phyloP scores from a whole-genome alignment of 73 alveolate species.

The Paramecium octaurelia region DNA sequence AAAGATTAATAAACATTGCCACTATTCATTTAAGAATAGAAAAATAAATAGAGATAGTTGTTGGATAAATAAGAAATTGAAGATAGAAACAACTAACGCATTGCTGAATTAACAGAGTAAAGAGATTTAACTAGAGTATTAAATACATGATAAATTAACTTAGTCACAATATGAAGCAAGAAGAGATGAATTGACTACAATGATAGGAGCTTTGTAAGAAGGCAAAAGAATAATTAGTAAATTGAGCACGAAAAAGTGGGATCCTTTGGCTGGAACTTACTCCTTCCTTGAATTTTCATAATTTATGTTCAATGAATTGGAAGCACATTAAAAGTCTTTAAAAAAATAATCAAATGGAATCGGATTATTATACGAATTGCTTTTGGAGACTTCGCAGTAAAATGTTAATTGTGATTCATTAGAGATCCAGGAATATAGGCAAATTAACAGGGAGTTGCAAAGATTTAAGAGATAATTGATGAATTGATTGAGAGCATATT shows the following conservation, averaged over 20 bases:
- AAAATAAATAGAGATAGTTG: background rate
- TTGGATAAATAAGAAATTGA: conserved; percentile 13
- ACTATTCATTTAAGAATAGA: background rate
- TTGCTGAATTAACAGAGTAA: background rate
- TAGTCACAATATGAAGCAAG: background rate
- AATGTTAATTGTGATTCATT: background rate
- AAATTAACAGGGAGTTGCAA: conserved; percentile 4
- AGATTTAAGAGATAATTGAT: conserved; percentile 10
- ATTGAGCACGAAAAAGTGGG: background rate
- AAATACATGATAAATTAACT: background rate
- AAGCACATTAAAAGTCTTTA: background rate
- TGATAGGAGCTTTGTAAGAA: conserved; percentile 28
- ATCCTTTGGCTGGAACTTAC: conserved; percentile 20
- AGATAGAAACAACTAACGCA: background rate
- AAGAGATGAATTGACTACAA: background rate
- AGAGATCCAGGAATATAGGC: conserved; percentile 47
- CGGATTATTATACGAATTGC: background rate
- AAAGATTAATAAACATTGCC: conserved; percentile 1
- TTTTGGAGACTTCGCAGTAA: conserved; percentile 1
- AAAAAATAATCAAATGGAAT: background rate
- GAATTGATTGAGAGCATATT: conserved; percentile 8
- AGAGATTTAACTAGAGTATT: background rate
- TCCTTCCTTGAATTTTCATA: background rate
- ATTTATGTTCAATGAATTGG: background rate
- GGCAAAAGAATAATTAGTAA: background rate